These are phyloP conservation scores for Macrolepiota fuliginosa DNA, from an alignment of 768 basidiomycete species.

Conservation along the genomic window DNA sequence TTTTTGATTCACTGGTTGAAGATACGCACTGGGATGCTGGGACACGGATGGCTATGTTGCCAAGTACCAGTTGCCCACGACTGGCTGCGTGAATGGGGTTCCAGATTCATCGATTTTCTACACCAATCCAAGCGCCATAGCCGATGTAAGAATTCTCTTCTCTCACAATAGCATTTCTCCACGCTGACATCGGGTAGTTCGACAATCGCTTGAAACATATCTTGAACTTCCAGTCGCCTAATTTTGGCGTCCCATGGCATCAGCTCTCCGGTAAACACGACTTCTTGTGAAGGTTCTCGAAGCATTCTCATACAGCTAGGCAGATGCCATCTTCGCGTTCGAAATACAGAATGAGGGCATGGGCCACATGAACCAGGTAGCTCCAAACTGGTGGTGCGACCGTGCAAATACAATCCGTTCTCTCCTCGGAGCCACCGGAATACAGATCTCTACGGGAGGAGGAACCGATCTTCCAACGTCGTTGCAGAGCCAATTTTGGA, in stretches of 20 bases:
- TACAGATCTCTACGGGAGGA: slow-evolving; percentile 25
- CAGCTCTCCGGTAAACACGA: slow-evolving; percentile 18
- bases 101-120: slow-evolving; percentile 24
- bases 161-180: neutral
- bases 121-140: slow-evolving; percentile 23
- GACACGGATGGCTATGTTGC: slow-evolving; percentile 24
- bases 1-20: neutral
- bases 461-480: slow-evolving; percentile 25
- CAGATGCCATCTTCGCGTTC: slow-evolving; percentile 25
- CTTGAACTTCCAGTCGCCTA: slow-evolving; percentile 23
- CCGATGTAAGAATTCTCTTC: slow-evolving; percentile 16
- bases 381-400: slow-evolving; percentile 25
- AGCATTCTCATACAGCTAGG: neutral
- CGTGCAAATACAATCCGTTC: slow-evolving; percentile 24
- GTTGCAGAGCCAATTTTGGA: slow-evolving; percentile 23
- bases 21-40: slow-evolving; percentile 26
- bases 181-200: slow-evolving; percentile 13
- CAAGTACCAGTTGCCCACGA: slow-evolving; percentile 22
- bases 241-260: slow-evolving; percentile 23
- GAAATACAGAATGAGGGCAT: slow-evolving; percentile 27
- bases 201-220: slow-evolving; percentile 24
- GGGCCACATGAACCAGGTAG: slow-evolving; percentile 26
- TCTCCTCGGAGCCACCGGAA: slow-evolving; percentile 23
- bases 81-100: slow-evolving; percentile 22
- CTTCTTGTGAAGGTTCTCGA: neutral